Evolutionary conservation across 441 rosid species (phyloP), one percentile per base, ranked within the genome.

Genomic region (Jatropha podagrica): DNA sequence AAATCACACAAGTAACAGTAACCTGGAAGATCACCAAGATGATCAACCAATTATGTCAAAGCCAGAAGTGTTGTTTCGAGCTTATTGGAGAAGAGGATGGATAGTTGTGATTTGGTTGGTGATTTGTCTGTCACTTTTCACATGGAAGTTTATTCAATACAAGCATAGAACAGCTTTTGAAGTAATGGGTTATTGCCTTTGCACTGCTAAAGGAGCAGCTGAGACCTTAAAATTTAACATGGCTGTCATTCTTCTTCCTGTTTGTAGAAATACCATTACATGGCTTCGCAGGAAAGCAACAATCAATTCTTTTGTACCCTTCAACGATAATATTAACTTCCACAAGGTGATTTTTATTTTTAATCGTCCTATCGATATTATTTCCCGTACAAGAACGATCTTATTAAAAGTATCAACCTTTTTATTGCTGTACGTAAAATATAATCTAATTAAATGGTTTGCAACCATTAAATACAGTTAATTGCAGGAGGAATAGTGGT

Each of bases 171-270:
- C 76, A 42, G 89, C 88, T 23, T 88, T 81, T 40, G 73, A 83
- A 77, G 85, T 88, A 48, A 86, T 84, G 88, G 91, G 89, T 0
- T 88, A 88, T 48, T 88, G 91, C 69, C 85, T 88, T 48, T 80
- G 83, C 76, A 84, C 89, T 1, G 89, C 91, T 27, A 86, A 88
- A n/a, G 89, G 89, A 65, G 88, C 91, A 0, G 91, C 91, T 7
- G 91, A 88, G 76, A 88, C 91, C 15, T 81, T 88, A 37, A 86
- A 87, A 67, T 68, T 86, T 77, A 87, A 87, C 74, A 87, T 87
- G 91, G 91, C 91, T 65, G 65, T 85, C 7, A 81, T 87, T 55
- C 85, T 87, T 46, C 85, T 87, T 46, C 91, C 91, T 0, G 89
- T 86, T 38, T 80, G 86, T 69, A 86, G 89, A 51, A 84, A 83